Evolutionary conservation across 352 stramenopile species (phyloP), one percentile per base, ranked within the genome.

Genomic region (Aphanomyces invadans): DNA sequence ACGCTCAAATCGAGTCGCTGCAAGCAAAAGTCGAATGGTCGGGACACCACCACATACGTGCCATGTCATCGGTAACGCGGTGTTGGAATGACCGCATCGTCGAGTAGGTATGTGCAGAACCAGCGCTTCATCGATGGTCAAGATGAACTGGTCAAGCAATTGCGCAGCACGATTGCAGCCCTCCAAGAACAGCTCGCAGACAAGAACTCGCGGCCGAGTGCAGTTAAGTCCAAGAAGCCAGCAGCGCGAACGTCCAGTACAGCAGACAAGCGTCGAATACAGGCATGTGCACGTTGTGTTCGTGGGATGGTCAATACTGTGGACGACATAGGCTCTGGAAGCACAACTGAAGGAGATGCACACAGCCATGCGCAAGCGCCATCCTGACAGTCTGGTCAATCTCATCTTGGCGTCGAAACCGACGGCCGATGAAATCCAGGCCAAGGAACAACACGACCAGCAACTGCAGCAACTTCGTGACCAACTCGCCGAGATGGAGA

Each of bases 1-100:
- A 76, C 0, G 79, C 78, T 65, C 69, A 75, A 19, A 44, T 90
- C 7, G 48, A 23, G n/a, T 68, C 68, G 25, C 64, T 94, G 19
- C 81, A 94, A 54, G 85, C 89, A 62, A 94, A 92, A 31, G 54
- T 94, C 15, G 82, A 91, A 42, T 94, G 86, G 86, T 67, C 38
- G 10, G 9, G 46, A 29, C n/a, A n/a, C n/a, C n/a, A n/a, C n/a
- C n/a, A n/a, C n/a, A n/a, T n/a, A n/a, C n/a, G n/a, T n/a, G n/a
- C n/a, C n/a, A n/a, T n/a, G n/a, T n/a, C n/a, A n/a, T n/a, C n/a
- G n/a, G n/a, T n/a, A n/a, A n/a, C n/a, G n/a, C n/a, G n/a, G n/a
- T n/a, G n/a, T n/a, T 17, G 4, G 23, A 56, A 57, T 23, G 11
- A 48, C 5, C 21, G 4, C 31, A 57, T 46, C 11, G 5, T 54